Base-by-base conservation (phyloP, 2,329 filamentous ascomycete genomes). In the Colletotrichum navitas region DNA sequence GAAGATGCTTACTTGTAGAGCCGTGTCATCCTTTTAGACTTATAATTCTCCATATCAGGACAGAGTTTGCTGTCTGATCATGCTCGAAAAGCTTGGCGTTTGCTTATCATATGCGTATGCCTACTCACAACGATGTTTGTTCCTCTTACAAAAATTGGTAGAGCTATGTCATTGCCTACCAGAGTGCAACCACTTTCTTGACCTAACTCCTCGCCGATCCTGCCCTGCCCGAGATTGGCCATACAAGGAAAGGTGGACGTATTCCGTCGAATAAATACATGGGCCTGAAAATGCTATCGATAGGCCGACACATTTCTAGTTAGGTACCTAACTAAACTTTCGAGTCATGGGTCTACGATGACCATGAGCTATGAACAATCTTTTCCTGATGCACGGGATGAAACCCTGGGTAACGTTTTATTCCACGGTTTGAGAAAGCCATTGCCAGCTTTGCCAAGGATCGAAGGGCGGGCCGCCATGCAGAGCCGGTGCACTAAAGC, bases 311-410 rank as follows among this genome's bases (percentile, higher is more conserved):
- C 49, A 58, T 51, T 29, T 58, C 34, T 34, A 51, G 10, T 29
- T 29, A 18, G 29, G 39, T 11, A 51, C 45, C 41, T 62, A 10
- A 62, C 45, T 49, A 24, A 43, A 39, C 18, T 32, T 47, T 34
- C 68, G 68, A 71, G 68, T 68, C 68, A 71, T 58, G 45, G 11
- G 29, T 14, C 4, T 45, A 26, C 14, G 32, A n/a, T n/a, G 43
- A n/a, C 21, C 34, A 49, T 49, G 64, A 43, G 14, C n/a, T 10
- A 54, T n/a, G 21, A n/a, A 47, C 26, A 24, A 29, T 45, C 34
- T 36, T 49, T 36, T 18, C 32, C 14, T 59, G 36, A 52, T 29
- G 45, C 32, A 51, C 32, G 11, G 14, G 54, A 32, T 41, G 56
- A 52, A 67, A 34, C 47, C 12, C n/a, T 45, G 29, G 32, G n/a